A percentile compares a stretch with the other conserved stretches of the same genome.
Evolutionary conservation across 768 basidiomycete species (phyloP).

Genomic region (Paxillus ammoniavirescens): DNA sequence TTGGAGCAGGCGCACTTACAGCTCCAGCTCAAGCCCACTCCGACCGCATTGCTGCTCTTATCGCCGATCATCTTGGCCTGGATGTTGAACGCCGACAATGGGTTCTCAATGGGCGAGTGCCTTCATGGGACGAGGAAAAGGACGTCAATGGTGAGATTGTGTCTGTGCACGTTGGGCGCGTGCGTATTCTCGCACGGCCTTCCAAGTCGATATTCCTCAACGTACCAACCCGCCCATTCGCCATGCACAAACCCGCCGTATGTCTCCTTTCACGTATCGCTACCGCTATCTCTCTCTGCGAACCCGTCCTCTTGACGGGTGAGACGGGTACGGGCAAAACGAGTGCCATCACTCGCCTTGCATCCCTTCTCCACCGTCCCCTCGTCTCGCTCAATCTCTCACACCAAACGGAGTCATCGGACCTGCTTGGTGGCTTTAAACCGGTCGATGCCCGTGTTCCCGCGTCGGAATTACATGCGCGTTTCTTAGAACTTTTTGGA

Average conservation of each 20-base stretch:
- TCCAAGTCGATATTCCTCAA: slow-evolving; percentile 34
- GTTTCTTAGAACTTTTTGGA: slow-evolving; percentile 80
- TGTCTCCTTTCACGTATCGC: slow-evolving; percentile 78
- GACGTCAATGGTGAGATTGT: slow-evolving; percentile 60
- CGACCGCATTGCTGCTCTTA: slow-evolving; percentile 47
- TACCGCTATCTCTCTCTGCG: slow-evolving; percentile 64
- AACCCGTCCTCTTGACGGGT: slow-evolving; percentile 90
- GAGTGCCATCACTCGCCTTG: slow-evolving; percentile 83
- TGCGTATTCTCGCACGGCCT: slow-evolving; percentile 49
- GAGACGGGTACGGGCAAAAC: slow-evolving; percentile 99
- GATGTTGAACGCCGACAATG: slow-evolving; percentile 69
- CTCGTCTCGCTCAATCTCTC: slow-evolving; percentile 91
- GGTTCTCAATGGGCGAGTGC: slow-evolving; percentile 63
- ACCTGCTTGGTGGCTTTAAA: slow-evolving; percentile 93
- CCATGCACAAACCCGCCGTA: slow-evolving; percentile 83
- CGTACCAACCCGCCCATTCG: slow-evolving; percentile 62
- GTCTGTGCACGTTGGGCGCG: slow-evolving; percentile 62
- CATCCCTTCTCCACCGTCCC: slow-evolving; percentile 69
- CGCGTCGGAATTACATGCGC: slow-evolving; percentile 64
- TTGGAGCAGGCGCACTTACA: slow-evolving; percentile 65
- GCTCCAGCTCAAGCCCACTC: slow-evolving; percentile 48
- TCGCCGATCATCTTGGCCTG: slow-evolving; percentile 65
- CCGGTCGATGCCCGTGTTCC: slow-evolving; percentile 88
- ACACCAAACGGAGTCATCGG: slow-evolving; percentile 93
- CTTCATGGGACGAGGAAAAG: slow-evolving; percentile 66